These are phyloP conservation scores for Mucor irregularis DNA, from an alignment of 371 early-diverging fungal genomes.

Conservation along the genomic window DNA sequence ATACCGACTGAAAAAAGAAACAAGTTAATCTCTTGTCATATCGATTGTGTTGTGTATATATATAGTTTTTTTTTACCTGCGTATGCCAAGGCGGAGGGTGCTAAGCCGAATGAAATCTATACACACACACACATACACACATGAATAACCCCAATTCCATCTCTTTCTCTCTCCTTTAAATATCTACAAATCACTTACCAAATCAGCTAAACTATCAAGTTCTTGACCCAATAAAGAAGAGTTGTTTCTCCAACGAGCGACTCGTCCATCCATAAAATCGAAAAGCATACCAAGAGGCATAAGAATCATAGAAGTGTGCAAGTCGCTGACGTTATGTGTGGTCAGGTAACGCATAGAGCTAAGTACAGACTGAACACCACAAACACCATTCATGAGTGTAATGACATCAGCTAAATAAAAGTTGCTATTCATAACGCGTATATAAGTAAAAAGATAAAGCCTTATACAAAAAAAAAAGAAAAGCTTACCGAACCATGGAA, in stretches of 20 bases:
- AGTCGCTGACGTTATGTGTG: constrained; percentile 57
- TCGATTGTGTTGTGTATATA: not conserved
- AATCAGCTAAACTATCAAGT: constrained; percentile 84
- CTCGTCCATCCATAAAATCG: constrained; percentile 85
- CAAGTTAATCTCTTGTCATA: not conserved
- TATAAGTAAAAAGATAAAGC: not conserved
- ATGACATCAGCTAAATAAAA: constrained; percentile 86
- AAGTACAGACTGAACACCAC: constrained; percentile 80
- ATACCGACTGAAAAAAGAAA: constrained; percentile 61
- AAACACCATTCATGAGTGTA: constrained; percentile 85
- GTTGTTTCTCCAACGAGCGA: constrained; percentile 86
- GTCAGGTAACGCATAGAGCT: constrained; percentile 80
- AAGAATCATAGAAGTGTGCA: constrained; percentile 71
- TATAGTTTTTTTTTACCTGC: constrained; percentile 41
- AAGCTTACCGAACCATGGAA: constrained; percentile 36
- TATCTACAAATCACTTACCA: no score
- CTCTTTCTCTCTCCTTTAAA: not conserved
- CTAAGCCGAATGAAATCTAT: constrained; percentile 83
- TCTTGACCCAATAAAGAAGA: constrained; percentile 79
- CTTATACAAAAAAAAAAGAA: no score
- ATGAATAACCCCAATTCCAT: not conserved
- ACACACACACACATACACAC: not conserved
- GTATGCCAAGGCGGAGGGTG: constrained; percentile 85
- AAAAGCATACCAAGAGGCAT: constrained; percentile 81
- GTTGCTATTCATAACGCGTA: constrained; percentile 40